These are phyloP conservation scores for Solanum boliviense DNA, from an alignment of 257 asterid species.

Conservation along the genomic window DNA sequence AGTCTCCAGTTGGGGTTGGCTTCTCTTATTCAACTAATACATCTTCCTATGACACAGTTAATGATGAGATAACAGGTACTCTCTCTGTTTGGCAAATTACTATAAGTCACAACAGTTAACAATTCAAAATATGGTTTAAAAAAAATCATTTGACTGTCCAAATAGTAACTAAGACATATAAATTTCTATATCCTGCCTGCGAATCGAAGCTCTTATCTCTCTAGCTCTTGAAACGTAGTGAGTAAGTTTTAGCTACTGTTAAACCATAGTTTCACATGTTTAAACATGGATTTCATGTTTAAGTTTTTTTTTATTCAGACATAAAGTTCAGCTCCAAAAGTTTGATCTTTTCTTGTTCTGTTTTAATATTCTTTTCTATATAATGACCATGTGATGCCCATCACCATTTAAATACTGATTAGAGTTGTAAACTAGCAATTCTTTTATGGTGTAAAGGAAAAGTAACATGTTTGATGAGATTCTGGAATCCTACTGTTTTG, in stretches of 20 bases:
- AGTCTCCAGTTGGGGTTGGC: conserved; percentile 67
- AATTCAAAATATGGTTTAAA: neutral
- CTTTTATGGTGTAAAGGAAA: neutral
- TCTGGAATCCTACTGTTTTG: neutral
- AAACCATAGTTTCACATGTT: neutral
- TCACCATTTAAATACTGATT: neutral
- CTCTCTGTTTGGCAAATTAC: neutral
- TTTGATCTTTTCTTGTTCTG: neutral
- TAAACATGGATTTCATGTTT: neutral
- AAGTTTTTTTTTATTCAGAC: neutral
- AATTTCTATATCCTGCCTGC: neutral
- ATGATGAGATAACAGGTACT: conserved; percentile 48
- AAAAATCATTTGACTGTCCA: neutral
- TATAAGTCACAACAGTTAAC: neutral
- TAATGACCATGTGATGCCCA: neutral
- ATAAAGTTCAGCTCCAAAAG: neutral
- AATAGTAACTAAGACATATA: neutral
- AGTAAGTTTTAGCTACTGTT: neutral
- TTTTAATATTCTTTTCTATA: neutral
- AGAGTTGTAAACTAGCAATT: neutral
- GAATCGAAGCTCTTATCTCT: no score
- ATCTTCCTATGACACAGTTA: conserved; percentile 34
- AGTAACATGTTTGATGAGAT: neutral
- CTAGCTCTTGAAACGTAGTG: neutral
- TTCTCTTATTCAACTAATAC: conserved; percentile 47